Evolutionary conservation across 2,329 filamentous ascomycete species (phyloP), one percentile per base, ranked within the genome.

Genomic region (Neonectria ditissima): DNA sequence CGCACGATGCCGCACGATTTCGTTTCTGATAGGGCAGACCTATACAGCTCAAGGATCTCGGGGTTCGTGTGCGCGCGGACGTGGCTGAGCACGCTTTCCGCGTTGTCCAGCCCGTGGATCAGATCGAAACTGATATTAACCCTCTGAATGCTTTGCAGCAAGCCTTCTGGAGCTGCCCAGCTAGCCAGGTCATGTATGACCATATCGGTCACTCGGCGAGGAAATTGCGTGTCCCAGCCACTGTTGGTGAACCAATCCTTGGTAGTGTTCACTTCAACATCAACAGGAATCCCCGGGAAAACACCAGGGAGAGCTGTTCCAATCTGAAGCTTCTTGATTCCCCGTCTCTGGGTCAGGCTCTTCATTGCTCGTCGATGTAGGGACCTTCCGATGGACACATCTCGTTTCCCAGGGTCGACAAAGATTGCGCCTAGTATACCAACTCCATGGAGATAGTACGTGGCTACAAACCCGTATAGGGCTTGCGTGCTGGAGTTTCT

Each of bases 401-500:
- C 96, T 34, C 95, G 89, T 73, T 97, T 91, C 4, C 86, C 82
- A 0, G 95, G 94, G 69, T 97, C 94, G 39, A 98, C 95, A 65
- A 97, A 91, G n/a, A 98, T 84, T 4, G 92, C 89, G 1, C 92
- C 94, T 54, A 98, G 89, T 18, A 93, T 90, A 16, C 93, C 93
- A 5, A 89, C 89, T 1, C 80, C 80, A 43, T 88, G 88, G 74
- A 92, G 89, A 75, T 88, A 94, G 75, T 97, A 97, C 0, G 94
- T 97, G 0, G 94, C 91, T 73, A 92, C 95, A 78, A 97, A 98
- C 2, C 94, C 94, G 74, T 97, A 97, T 0, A 98, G 81, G 0
- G 92, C 92, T 66, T 93, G 91, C 0, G 94, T 98, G 77, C 92
- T 97, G 80, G 92, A 97, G 76, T 97, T 98, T 20, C 94, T 88